Evolutionary conservation across 352 stramenopile genomes (phyloP).

Genomic region (Phytopythium ostracodes): DNA sequence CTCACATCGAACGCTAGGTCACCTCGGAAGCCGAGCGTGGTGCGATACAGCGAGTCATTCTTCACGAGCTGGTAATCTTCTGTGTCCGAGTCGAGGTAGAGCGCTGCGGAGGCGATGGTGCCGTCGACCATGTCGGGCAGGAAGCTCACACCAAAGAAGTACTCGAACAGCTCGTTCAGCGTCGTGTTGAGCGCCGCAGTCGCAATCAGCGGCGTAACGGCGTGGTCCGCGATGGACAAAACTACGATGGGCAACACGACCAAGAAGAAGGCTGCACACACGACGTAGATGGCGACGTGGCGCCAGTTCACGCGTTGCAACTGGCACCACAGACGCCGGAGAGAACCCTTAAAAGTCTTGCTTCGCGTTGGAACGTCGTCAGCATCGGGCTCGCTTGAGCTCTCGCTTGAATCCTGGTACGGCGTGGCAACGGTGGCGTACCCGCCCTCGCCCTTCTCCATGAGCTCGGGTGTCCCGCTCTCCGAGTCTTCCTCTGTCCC

Average conservation of each 20-base stretch:
- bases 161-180: slow-evolving; percentile 23
- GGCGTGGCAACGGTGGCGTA: neutral
- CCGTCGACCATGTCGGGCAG: slow-evolving; percentile 10
- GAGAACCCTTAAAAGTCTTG: too few relatives aligned
- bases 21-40: slow-evolving; percentile 36
- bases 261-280: slow-evolving; percentile 8
- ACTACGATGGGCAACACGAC: slow-evolving; percentile 12
- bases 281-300: neutral
- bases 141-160: slow-evolving; percentile 16
- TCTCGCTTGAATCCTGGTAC: neutral
- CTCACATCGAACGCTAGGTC: slow-evolving; percentile 39
- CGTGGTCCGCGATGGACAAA: slow-evolving; percentile 8
- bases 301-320: neutral
- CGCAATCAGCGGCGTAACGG: slow-evolving; percentile 11
- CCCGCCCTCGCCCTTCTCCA: neutral
- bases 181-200: slow-evolving; percentile 22
- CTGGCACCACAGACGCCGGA: neutral
- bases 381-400: neutral
- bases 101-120: slow-evolving; percentile 8
- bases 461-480: neutral
- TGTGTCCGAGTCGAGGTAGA: slow-evolving; percentile 15
- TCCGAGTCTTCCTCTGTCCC: neutral
- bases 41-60: slow-evolving; percentile 28
- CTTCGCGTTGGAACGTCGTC: neutral
- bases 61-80: slow-evolving; percentile 14